These are phyloP conservation scores for Sarcomyxa edulis DNA, from an alignment of 768 basidiomycete genomes.

Conservation along the genomic window DNA sequence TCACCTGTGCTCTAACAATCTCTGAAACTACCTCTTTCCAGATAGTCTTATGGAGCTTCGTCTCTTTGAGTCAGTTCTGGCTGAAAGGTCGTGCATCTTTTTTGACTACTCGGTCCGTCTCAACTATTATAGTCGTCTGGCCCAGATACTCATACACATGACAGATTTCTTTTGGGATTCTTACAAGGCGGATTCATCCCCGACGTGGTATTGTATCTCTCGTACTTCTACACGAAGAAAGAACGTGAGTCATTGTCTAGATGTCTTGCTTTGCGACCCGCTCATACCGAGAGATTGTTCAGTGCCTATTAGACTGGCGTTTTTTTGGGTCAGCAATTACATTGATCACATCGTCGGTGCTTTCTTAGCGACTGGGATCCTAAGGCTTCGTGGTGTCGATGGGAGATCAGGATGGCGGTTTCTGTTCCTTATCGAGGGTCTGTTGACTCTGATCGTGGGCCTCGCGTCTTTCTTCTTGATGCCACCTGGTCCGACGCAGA, in stretches of 20 bases:
- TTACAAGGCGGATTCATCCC: conserved; percentile 64
- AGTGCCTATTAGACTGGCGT: conserved; percentile 65
- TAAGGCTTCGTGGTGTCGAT: conserved; percentile 44
- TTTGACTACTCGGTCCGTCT: conserved; percentile 41
- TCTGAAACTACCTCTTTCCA: too few relatives aligned
- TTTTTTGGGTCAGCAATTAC: conserved; percentile 65
- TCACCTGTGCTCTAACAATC: too few relatives aligned
- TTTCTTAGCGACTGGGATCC: conserved; percentile 62
- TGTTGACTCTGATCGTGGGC: conserved; percentile 45
- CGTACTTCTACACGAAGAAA: conserved; percentile 57
- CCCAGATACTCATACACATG: background rate
- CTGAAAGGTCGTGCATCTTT: conserved; percentile 47
- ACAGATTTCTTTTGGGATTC: conserved; percentile 50
- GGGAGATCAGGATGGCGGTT: conserved; percentile 57
- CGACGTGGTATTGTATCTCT: conserved; percentile 59
- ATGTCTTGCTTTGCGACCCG: background rate
- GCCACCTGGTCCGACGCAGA: conserved; percentile 62
- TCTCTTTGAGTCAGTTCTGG: conserved; percentile 57
- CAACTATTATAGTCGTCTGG: background rate
- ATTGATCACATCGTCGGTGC: conserved; percentile 47
- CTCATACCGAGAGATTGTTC: background rate
- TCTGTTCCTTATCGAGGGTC: conserved; percentile 52
- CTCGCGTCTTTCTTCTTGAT: conserved; percentile 50
- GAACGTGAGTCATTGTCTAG: conserved; percentile 36
- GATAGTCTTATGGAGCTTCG: conserved; percentile 54